phyloP scores from a whole-genome alignment of 2,329 filamentous ascomycete genomes.

The Dothistroma pini region DNA sequence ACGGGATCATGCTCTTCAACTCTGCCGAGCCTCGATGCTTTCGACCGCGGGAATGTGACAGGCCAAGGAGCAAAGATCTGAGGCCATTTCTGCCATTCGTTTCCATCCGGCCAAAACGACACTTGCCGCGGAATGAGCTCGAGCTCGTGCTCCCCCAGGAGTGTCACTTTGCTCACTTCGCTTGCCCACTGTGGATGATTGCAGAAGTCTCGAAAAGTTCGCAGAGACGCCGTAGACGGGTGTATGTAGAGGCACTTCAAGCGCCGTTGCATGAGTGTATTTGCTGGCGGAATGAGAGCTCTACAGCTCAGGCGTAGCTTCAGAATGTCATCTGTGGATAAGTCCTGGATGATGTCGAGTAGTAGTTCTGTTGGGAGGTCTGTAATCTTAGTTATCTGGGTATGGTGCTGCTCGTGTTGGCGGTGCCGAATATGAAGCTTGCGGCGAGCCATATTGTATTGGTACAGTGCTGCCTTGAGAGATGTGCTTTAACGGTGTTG shows the following conservation, averaged over 20 bases:
- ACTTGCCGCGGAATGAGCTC: background rate
- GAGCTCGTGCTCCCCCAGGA: background rate
- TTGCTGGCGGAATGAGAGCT: constrained; percentile 5
- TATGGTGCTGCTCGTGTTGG: background rate
- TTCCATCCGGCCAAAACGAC: background rate
- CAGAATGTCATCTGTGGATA: constrained; percentile 2
- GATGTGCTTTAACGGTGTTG: background rate
- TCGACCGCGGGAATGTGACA: background rate
- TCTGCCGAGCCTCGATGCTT: background rate
- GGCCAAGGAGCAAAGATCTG: background rate
- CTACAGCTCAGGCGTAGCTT: constrained; percentile 4
- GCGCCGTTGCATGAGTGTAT: constrained; percentile 4
- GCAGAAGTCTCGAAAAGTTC: constrained; percentile 11
- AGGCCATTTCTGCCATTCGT: background rate
- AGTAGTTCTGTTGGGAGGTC: constrained; percentile 17
- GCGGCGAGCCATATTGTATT: constrained; percentile 13
- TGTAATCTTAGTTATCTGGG: constrained; percentile 3
- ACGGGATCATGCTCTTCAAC: background rate
- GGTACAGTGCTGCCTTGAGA: background rate
- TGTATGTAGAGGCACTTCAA: constrained; percentile 21
- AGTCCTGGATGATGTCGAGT: constrained; percentile 7
- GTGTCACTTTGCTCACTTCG: background rate
- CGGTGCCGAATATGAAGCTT: background rate
- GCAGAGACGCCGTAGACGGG: constrained; percentile 9
- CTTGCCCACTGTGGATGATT: constrained; percentile 9